A percentile compares a stretch with the other conserved stretches of the same genome.
Conservation (phyloP, 306 rosid species). For the Castanospermum australe region DNA sequence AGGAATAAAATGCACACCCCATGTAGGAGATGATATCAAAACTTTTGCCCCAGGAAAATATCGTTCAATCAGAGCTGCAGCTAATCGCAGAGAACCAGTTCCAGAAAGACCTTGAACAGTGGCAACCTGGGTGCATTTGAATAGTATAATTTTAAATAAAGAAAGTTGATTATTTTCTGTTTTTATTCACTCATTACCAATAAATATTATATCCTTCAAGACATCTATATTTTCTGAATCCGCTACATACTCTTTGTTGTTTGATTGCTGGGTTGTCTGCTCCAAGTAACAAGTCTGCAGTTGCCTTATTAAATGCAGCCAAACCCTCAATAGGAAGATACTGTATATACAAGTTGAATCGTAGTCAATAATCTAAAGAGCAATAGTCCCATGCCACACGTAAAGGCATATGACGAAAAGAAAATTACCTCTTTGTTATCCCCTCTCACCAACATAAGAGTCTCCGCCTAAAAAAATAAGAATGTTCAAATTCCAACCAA, state of each 20-base stretch:
- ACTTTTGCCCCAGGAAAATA: slow-evolving; percentile 89
- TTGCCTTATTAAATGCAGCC: slow-evolving; percentile 94
- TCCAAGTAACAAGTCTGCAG: slow-evolving; percentile 88
- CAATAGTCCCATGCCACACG: slow-evolving; percentile 24
- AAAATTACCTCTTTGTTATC: slow-evolving; percentile 89
- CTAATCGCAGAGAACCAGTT: slow-evolving; percentile 94
- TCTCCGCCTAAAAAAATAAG: slow-evolving; percentile 64
- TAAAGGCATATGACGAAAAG: background rate
- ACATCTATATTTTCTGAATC: background rate
- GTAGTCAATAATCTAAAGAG: slow-evolving; percentile 19
- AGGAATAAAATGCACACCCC: slow-evolving; percentile 62
- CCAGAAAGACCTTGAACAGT: slow-evolving; percentile 98
- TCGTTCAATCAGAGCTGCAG: slow-evolving; percentile 83
- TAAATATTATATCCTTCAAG: background rate
- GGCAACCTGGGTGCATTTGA: slow-evolving; percentile 64
- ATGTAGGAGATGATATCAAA: slow-evolving; percentile 91
- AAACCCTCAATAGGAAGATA: slow-evolving; percentile 97
- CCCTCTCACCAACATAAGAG: slow-evolving; percentile 84
- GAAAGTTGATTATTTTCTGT: background rate
- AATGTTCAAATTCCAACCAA: slow-evolving; percentile 6
- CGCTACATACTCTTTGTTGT: slow-evolving; percentile 65
- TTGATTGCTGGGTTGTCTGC: slow-evolving; percentile 77
- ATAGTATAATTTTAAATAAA: background rate
- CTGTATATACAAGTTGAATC: slow-evolving; percentile 43
- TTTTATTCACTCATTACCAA: background rate